Evolutionary conservation across 805 yeast genomes (phyloP), one percentile per base, ranked within the genome.

Genomic region (Priceomyces haplophilus): DNA sequence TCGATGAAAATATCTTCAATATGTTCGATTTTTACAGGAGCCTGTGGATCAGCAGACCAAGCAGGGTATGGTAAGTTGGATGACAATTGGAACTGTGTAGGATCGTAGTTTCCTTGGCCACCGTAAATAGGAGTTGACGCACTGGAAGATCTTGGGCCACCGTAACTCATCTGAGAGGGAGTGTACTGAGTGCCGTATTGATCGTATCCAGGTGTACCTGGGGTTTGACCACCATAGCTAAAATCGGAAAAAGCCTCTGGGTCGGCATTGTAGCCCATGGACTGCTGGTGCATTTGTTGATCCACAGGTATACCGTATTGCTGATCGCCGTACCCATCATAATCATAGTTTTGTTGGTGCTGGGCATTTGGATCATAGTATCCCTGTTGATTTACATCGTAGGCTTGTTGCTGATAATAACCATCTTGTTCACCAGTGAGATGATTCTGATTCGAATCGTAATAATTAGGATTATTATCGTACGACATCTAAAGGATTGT

Each of bases 11-110:
- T 80, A 69, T 86, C 95, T 69, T 86, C 95, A 60, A 86, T 83
- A 62, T 86, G 91, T 65, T 86, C 93, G 49, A 79, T 76, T 38
- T 85, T 74, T 36, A 93, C 76, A 7, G 97, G 96, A 17, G 84
- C 86, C 60, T 82, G 91, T 44, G 85, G 90, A 66, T 93, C 98
- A 37, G 95, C 95, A 19, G 97, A 87, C 99, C 99, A 93, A 40
- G 99, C 98, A 34, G 99, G 99, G 65, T 91, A 93, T 25, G 99
- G 99, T 65, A 93, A 89, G 80, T 55, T 95, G 76, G 69, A 84
- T 54, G 62, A 88, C 83, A 75, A 82, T 69, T 58, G 86, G 69
- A 60, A 80, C 64, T 58, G 82, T 6, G 81, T 70, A 25, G 85
- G 84, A 55, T 81, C 84, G 56, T 79, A 75, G 38, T 48, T 49